Evolutionary conservation across 371 early-diverging fungal species (phyloP).

Genomic region (Haplosporangium sp.): DNA sequence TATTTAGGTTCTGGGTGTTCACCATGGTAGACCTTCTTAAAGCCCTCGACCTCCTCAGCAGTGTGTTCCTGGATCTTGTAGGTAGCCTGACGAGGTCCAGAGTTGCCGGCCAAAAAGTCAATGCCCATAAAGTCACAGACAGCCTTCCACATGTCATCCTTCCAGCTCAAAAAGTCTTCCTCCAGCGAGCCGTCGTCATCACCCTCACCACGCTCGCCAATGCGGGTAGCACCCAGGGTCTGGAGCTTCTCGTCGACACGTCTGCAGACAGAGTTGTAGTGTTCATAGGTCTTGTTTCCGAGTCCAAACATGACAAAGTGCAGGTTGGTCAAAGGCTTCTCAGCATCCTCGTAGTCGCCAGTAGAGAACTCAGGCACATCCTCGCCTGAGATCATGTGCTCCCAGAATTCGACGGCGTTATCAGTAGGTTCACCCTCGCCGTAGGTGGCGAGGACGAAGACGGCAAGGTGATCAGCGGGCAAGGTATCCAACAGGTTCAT

Average conservation of each 20-base stretch:
- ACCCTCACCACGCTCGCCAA: constrained; percentile 91
- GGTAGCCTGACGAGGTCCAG: constrained; percentile 54
- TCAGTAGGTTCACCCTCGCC: constrained; percentile 95
- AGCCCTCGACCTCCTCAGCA: constrained; percentile 53
- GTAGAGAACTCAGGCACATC: constrained; percentile 75
- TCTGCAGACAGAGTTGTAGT: constrained; percentile 88
- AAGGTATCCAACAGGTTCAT: constrained; percentile 77
- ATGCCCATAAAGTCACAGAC: constrained; percentile 82
- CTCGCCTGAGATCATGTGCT: constrained; percentile 73
- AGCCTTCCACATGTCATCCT: constrained; percentile 83
- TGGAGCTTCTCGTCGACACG: constrained; percentile 72
- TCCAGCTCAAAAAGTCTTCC: constrained; percentile 96
- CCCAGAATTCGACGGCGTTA: constrained; percentile 90
- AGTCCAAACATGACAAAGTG: constrained; percentile 92
- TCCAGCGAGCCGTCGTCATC: constrained; percentile 97
- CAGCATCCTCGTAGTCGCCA: constrained; percentile 66
- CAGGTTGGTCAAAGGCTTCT: constrained; percentile 71
- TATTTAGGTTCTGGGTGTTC: constrained; percentile 64
- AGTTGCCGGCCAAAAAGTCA: constrained; percentile 60
- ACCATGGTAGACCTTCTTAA: constrained; percentile 67
- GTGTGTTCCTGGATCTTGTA: constrained; percentile 59
- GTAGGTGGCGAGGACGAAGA: constrained; percentile 92
- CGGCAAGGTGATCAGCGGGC: constrained; percentile 71
- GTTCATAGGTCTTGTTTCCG: constrained; percentile 98
- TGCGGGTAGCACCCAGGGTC: constrained; percentile 78